Base-by-base conservation (phyloP, 2,329 filamentous ascomycete genomes). In the Chaetomiaceae sp. region DNA sequence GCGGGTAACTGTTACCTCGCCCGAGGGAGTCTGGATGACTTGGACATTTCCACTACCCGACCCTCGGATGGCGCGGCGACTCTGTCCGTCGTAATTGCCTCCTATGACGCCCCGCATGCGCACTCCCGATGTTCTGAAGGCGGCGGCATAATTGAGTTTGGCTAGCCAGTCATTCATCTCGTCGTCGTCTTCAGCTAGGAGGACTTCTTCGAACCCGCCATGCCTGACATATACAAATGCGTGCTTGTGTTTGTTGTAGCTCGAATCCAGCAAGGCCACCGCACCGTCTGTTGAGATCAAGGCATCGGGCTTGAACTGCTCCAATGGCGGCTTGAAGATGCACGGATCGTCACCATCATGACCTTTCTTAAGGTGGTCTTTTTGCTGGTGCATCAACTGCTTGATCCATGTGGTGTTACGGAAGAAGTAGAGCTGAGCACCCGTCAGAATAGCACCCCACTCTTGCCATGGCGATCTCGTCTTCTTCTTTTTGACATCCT, bases 121-220 rank as follows among this genome's bases (percentile, higher is more conserved):
- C 5, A 97, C 90, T 11, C 92, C 91, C 5, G 91, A 89, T 0
- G 90, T 95, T 61, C 90, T 82, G 69, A 97, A 97, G 1, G 94
- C 89, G 8, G 94, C 91, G 30, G 92, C 92, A 66, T 97, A 97
- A 67, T 99, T 99, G 55, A 99, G 80, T 65, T 96, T 94, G 7
- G 88, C 89, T 25, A 99, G 75, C 94, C 94, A 99, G 66, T 99
- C 94, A 64, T 96, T 95, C 79, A 95, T 85, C 63, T 99, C 94
- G 1, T 82, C 76, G 63, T 99, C 94, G 48, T 84, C 90, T 62
- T 96, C 91, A 5, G 94, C 92, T 16, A 97, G 75, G 33, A 99
- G 86, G 0, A 92, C 85, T 66, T 99, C 94, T 64, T 99, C 92
- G 34, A 91, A 75, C 1, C 90, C 88, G 46, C 88, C 87, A 59